phyloP scores from a whole-genome alignment of 202 grass and related monocot species.

The Musa balbisiana region DNA sequence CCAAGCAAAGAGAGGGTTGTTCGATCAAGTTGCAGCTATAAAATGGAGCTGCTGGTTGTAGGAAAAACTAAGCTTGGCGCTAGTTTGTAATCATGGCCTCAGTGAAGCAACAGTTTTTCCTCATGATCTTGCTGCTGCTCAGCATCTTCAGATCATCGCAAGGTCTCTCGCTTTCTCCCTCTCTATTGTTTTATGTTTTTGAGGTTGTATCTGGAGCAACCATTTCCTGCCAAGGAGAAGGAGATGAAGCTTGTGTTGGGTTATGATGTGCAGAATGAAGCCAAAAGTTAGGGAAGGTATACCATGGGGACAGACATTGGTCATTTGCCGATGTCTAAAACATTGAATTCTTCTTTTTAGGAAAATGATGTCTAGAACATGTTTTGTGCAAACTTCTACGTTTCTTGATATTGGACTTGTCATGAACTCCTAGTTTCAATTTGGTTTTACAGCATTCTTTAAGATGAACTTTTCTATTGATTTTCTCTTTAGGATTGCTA shows the following conservation, averaged over 20 bases:
- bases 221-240: too few relatives aligned
- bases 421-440: too few relatives aligned
- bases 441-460: not conserved
- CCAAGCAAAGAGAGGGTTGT: too few relatives aligned
- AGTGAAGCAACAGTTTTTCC: constrained; percentile 26
- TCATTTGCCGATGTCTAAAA: too few relatives aligned
- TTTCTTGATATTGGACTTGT: too few relatives aligned
- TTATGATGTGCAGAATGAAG: too few relatives aligned
- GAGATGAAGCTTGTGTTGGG: too few relatives aligned
- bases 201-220: too few relatives aligned
- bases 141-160: constrained; percentile 43
- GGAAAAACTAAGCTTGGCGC: not conserved
- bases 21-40: not conserved
- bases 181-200: not conserved
- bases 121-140: constrained; percentile 39
- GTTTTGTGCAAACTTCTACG: not conserved
- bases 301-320: too few relatives aligned
- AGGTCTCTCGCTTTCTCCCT: constrained; percentile 26
- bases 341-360: too few relatives aligned
- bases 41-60: not conserved
- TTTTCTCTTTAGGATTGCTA: too few relatives aligned
- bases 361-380: constrained; percentile 3
- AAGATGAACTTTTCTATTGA: not conserved
- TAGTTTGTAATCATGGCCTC: constrained; percentile 32
- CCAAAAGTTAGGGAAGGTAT: too few relatives aligned